phyloP scores from a whole-genome alignment of 2,329 filamentous ascomycete species.

The Hymenoscyphus albidus region DNA sequence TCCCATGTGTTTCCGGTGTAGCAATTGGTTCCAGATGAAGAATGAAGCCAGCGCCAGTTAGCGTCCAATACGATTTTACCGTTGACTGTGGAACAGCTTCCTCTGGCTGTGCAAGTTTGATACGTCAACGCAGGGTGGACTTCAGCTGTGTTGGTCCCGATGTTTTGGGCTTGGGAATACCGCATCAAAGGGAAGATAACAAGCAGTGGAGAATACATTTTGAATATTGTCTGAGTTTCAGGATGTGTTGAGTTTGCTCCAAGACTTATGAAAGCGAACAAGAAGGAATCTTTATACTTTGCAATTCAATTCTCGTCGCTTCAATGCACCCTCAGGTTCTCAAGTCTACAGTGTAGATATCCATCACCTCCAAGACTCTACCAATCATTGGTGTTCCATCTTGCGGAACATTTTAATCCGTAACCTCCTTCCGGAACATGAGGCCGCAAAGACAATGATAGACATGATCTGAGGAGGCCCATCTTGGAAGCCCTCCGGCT shows the following conservation, averaged over 20 bases:
- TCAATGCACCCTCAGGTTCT: too few species aligned
- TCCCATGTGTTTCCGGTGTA: constrained; percentile 44
- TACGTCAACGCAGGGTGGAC: constrained; percentile 50
- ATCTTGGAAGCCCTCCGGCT: too few species aligned
- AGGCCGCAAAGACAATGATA: too few species aligned
- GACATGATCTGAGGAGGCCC: too few species aligned
- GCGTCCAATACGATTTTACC: constrained; percentile 51
- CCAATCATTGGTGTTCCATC: too few species aligned
- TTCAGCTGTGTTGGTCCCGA: constrained; percentile 44
- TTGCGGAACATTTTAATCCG: too few species aligned
- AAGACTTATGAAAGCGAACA: constrained; percentile 26
- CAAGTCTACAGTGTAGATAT: too few species aligned
- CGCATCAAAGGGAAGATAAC: constrained; percentile 39
- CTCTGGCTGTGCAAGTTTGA: constrained; percentile 46
- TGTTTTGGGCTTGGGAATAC: constrained; percentile 44
- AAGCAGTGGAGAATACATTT: constrained; percentile 32
- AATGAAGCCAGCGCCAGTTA: constrained; percentile 57
- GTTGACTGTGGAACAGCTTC: constrained; percentile 45
- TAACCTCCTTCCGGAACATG: too few species aligned
- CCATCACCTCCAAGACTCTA: too few species aligned
- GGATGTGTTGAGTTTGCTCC: background rate
- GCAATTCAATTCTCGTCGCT: too few species aligned
- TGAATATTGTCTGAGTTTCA: background rate
- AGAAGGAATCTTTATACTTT: constrained; percentile 35
- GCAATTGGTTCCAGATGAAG: constrained; percentile 29